A percentile compares a stretch with the other conserved stretches of the same genome.
Conservation (phyloP, 257 asterid species). For the Solanum corneliomulleri region DNA sequence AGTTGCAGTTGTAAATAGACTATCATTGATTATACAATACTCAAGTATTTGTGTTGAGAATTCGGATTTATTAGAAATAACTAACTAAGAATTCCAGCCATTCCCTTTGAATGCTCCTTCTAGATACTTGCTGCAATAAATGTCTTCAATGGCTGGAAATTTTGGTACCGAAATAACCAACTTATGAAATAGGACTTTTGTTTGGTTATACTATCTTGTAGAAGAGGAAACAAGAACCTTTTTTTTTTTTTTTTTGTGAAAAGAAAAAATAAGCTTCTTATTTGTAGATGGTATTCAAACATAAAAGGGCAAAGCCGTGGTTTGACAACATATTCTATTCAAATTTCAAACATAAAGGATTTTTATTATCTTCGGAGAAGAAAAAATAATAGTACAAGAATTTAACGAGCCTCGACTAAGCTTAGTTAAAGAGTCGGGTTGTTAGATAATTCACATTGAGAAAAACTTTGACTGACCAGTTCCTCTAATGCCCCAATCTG, state of each 20-base stretch:
- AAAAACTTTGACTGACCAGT: neutral
- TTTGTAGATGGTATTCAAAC: neutral
- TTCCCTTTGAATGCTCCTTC: neutral
- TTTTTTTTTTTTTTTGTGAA: neutral
- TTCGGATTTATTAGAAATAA: neutral
- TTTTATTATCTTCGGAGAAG: neutral
- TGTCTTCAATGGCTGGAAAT: neutral
- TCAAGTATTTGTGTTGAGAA: neutral
- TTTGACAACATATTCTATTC: neutral
- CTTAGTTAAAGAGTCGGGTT: too few species aligned
- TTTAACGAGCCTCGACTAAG: too few species aligned
- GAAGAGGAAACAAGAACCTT: neutral
- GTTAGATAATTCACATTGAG: neutral
- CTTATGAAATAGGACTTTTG: neutral
- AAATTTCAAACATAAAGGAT: neutral
- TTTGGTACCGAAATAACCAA: neutral
- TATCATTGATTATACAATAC: neutral
- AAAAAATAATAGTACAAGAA: too few species aligned
- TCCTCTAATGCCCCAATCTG: neutral
- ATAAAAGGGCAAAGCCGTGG: neutral
- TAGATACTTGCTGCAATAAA: neutral
- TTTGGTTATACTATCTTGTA: neutral
- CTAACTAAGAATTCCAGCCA: neutral
- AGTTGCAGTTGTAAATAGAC: neutral
- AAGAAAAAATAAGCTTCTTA: neutral